A percentile compares a stretch with the other conserved stretches of the same genome.
Evolutionary conservation across 2,329 filamentous ascomycete genomes (phyloP).

Genomic region (Drechslerella coelobrocha): DNA sequence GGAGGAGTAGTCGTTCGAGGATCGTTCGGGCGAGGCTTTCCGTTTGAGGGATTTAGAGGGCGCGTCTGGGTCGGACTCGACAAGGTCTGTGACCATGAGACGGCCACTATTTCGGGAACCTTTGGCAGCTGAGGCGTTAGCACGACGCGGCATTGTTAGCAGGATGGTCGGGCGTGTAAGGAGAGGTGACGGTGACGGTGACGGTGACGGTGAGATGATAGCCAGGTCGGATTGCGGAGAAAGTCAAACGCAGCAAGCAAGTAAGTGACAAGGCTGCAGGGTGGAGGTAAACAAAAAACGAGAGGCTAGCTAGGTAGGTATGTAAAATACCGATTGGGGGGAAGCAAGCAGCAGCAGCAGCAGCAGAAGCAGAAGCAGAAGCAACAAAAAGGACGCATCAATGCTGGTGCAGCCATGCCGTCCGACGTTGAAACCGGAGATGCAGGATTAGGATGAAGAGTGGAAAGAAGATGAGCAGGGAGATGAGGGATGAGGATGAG

Average conservation of each 20-base stretch:
- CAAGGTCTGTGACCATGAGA: conserved; percentile 44
- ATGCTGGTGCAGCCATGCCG: too few species aligned
- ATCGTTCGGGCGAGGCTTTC: conserved; percentile 44
- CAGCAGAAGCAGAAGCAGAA: too few species aligned
- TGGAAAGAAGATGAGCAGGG: not conserved
- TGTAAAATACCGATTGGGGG: too few species aligned
- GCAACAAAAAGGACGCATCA: too few species aligned
- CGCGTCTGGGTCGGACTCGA: conserved; percentile 47
- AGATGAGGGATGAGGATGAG: not conserved
- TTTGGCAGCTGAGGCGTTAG: conserved; percentile 24
- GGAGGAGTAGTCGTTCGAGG: conserved; percentile 33
- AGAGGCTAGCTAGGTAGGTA: too few species aligned
- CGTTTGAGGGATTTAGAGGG: conserved; percentile 46
- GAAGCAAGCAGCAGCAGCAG: too few species aligned
- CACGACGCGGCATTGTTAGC: conserved; percentile 23
- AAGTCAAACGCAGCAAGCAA: too few species aligned
- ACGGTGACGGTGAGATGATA: too few species aligned
- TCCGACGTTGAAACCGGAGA: not conserved
- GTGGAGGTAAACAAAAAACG: too few species aligned
- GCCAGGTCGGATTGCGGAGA: too few species aligned
- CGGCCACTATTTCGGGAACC: conserved; percentile 35
- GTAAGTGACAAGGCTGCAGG: too few species aligned
- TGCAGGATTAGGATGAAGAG: not conserved
- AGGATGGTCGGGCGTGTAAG: not conserved
- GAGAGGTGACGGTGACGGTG: not conserved